phyloP scores from a whole-genome alignment of 1,139 yeast species.

The Saccharomyces hybrid region DNA sequence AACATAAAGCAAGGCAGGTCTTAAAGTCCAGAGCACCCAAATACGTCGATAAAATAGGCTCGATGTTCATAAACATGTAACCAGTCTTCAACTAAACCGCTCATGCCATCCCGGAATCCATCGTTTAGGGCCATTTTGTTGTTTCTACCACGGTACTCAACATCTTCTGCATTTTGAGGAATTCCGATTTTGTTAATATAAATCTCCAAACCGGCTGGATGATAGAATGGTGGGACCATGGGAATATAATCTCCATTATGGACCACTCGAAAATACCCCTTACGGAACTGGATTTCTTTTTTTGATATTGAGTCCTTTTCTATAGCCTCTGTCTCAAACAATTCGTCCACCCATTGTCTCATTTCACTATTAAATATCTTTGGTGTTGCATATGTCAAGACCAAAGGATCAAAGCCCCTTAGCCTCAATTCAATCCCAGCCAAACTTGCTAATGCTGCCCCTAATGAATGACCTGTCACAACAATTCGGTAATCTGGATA shows the following conservation, averaged over 20 bases:
- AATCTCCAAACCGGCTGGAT: slow-evolving; percentile 46
- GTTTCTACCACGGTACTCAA: slow-evolving; percentile 30
- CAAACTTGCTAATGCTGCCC: slow-evolving; percentile 59
- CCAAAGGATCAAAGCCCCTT: slow-evolving; percentile 45
- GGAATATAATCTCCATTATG: slow-evolving; percentile 55
- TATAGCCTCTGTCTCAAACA: slow-evolving; percentile 37
- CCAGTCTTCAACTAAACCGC: slow-evolving; percentile 15
- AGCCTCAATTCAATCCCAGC: slow-evolving; percentile 51
- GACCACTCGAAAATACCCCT: slow-evolving; percentile 42
- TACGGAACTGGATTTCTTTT: slow-evolving; percentile 15
- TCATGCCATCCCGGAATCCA: slow-evolving; percentile 1
- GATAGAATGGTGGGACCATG: slow-evolving; percentile 44
- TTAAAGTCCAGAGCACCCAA: slow-evolving; percentile 23
- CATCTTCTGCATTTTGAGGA: slow-evolving; percentile 40
- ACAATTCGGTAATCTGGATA: slow-evolving; percentile 44
- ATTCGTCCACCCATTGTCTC: slow-evolving; percentile 42
- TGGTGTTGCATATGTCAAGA: slow-evolving; percentile 55
- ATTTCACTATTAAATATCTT: slow-evolving; percentile 49
- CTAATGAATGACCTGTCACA: slow-evolving; percentile 64
- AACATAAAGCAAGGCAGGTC: not conserved
- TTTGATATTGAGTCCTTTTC: slow-evolving; percentile 13
- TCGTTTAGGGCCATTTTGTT: slow-evolving; percentile 3
- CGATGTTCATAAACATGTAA: slow-evolving; percentile 27
- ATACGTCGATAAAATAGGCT: slow-evolving; percentile 23
- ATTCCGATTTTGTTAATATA: slow-evolving; percentile 37